These are phyloP conservation scores for Neurospora sp. DNA, from an alignment of 495 filamentous ascomycete genomes.

Conservation along the genomic window DNA sequence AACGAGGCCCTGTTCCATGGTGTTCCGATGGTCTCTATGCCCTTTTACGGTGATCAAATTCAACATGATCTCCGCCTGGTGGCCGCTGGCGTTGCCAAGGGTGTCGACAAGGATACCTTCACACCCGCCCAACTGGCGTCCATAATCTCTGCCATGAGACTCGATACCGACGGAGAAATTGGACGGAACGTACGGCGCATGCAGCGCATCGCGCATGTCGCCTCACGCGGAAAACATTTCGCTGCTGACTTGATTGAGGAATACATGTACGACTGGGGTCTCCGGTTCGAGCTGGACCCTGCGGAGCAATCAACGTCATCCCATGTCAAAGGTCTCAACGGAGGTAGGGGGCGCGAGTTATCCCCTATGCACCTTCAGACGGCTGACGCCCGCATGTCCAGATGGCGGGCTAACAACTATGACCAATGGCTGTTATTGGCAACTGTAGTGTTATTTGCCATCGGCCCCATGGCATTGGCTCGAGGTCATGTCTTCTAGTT, in stretches of 20 bases:
- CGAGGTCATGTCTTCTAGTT: too few species aligned
- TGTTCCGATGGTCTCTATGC: conserved; percentile 22
- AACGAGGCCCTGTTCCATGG: conserved; percentile 31
- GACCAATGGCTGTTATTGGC: background rate
- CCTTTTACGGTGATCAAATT: conserved; percentile 28
- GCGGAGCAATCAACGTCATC: conserved; percentile 4
- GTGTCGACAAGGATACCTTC: conserved; percentile 24
- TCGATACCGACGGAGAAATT: conserved; percentile 14
- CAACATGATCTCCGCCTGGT: conserved; percentile 21
- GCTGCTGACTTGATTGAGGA: conserved; percentile 32
- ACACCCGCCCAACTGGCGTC: conserved; percentile 19
- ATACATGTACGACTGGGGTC: conserved; percentile 21
- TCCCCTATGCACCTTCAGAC: conserved; percentile 31
- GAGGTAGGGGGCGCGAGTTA: too few species aligned
- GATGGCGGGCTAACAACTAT: conserved; percentile 27
- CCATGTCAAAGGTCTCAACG: conserved; percentile 1
- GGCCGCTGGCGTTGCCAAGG: conserved; percentile 19
- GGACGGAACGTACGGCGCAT: conserved; percentile 18
- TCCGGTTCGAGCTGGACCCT: conserved; percentile 15
- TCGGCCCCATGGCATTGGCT: too few species aligned
- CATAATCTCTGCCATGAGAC: conserved; percentile 15
- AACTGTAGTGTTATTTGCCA: background rate
- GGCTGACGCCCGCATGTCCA: conserved; percentile 29
- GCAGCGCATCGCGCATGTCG: conserved; percentile 25
- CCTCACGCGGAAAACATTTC: conserved; percentile 22